A percentile compares a stretch with the other conserved stretches of the same genome.
Evolutionary conservation across 306 rosid genomes (phyloP).

Genomic region (Acmispon strigosus): DNA sequence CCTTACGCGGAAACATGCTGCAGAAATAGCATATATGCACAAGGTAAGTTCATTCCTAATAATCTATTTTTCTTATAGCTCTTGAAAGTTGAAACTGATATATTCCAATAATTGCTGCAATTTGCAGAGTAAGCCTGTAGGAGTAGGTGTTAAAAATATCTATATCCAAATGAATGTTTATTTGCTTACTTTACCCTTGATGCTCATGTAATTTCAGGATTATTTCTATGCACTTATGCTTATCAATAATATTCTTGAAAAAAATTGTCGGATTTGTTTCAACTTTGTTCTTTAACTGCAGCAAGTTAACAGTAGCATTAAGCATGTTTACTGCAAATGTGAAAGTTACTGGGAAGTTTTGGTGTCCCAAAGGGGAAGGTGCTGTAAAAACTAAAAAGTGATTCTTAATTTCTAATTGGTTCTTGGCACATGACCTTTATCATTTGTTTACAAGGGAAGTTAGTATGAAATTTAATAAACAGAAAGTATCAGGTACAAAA

Average conservation of each 20-base stretch:
- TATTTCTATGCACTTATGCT: no score
- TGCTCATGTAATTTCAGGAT: no score
- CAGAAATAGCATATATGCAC: slow-evolving; percentile 41
- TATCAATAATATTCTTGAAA: no score
- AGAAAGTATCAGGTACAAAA: background rate
- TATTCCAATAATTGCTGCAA: background rate
- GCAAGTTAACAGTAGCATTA: background rate
- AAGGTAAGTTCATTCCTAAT: slow-evolving; percentile 33
- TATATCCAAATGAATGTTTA: background rate
- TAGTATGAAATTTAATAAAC: background rate
- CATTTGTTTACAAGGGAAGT: background rate
- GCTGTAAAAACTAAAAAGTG: background rate
- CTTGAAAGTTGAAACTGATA: background rate
- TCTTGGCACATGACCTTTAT: background rate
- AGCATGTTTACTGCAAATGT: no score
- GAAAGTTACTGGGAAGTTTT: no score
- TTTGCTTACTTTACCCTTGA: background rate
- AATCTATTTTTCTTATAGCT: background rate
- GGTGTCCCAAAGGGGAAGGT: no score
- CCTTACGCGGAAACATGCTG: slow-evolving; percentile 40
- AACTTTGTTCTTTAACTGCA: no score
- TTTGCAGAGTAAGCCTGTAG: background rate
- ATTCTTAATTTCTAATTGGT: background rate
- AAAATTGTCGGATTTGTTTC: no score
- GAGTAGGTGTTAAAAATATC: background rate